These are phyloP conservation scores for Cladosporium sp. DNA, from an alignment of 2,329 filamentous ascomycete species.

Conservation along the genomic window DNA sequence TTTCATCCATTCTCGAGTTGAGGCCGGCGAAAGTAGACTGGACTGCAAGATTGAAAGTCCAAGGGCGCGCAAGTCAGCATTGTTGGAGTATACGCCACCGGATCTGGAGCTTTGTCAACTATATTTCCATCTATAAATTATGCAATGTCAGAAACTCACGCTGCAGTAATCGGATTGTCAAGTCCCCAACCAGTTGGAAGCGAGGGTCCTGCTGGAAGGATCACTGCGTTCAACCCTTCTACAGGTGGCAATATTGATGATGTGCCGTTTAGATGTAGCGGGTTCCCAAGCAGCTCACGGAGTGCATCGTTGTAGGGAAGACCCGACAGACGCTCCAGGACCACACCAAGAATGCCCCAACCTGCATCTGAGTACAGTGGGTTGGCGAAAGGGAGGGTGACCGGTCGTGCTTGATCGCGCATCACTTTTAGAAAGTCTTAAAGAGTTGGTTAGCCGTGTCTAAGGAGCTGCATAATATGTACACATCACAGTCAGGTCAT, in stretches of 20 bases:
- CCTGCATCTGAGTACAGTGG: constrained; percentile 41
- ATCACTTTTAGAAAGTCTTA: constrained; percentile 27
- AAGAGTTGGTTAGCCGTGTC: neutral
- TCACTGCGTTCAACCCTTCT: neutral
- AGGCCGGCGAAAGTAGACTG: constrained; percentile 24
- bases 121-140: neutral
- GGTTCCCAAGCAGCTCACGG: neutral
- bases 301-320: constrained; percentile 24
- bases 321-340: constrained; percentile 42
- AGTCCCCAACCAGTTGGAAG: neutral
- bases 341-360: constrained; percentile 41
- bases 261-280: neutral
- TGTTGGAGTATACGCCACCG: constrained; percentile 32
- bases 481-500: neutral
- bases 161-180: neutral
- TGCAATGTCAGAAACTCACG: neutral
- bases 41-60: constrained; percentile 30
- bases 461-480: too few relatives aligned
- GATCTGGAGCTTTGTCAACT: constrained; percentile 22
- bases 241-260: neutral
- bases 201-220: neutral
- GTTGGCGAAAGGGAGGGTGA: constrained; percentile 36
- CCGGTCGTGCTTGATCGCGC: constrained; percentile 33
- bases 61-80: constrained; percentile 26
- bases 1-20: constrained; percentile 27